These are phyloP conservation scores for Nothophytophthora sp. DNA, from an alignment of 352 stramenopile genomes.

Conservation along the genomic window DNA sequence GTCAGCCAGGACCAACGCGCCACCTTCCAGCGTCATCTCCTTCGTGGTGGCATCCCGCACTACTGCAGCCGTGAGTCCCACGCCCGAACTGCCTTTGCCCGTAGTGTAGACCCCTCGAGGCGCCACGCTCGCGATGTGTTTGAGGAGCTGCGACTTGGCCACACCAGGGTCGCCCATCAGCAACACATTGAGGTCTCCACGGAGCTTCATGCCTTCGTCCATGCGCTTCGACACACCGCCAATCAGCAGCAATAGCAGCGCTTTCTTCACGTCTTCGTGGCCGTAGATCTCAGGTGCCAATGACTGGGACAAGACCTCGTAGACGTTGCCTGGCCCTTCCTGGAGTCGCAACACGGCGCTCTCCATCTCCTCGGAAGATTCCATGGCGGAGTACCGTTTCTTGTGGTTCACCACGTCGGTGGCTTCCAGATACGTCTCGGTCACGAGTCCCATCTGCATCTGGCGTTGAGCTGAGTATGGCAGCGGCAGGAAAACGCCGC, in stretches of 20 bases:
- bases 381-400: slow-evolving; percentile 95
- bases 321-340: slow-evolving; percentile 76
- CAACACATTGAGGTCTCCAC: slow-evolving; percentile 99
- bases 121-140: slow-evolving; percentile 97
- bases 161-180: slow-evolving; percentile 99
- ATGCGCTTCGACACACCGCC: slow-evolving; percentile 90
- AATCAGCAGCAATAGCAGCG: slow-evolving; percentile 97
- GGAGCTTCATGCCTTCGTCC: slow-evolving; percentile 95
- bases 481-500: slow-evolving; percentile 95
- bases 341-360: slow-evolving; percentile 70
- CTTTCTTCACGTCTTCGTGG: slow-evolving; percentile 99
- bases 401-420: slow-evolving; percentile 97
- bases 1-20: slow-evolving; percentile 98
- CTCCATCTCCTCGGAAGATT: slow-evolving; percentile 86
- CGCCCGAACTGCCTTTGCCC: slow-evolving; percentile 98
- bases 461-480: slow-evolving; percentile 92
- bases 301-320: slow-evolving; percentile 93
- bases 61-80: slow-evolving; percentile 98
- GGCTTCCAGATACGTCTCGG: slow-evolving; percentile 97
- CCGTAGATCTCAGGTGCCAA: slow-evolving; percentile 99
- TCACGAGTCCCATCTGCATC: slow-evolving; percentile 97
- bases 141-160: slow-evolving; percentile 99
- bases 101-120: slow-evolving; percentile 99
- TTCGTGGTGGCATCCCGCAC: slow-evolving; percentile 95
- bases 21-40: slow-evolving; percentile 92